A percentile compares a stretch with the other conserved stretches of the same genome.
phyloP scores from a whole-genome alignment of 163 green algal genomes.

The Scenedesmus sp. region DNA sequence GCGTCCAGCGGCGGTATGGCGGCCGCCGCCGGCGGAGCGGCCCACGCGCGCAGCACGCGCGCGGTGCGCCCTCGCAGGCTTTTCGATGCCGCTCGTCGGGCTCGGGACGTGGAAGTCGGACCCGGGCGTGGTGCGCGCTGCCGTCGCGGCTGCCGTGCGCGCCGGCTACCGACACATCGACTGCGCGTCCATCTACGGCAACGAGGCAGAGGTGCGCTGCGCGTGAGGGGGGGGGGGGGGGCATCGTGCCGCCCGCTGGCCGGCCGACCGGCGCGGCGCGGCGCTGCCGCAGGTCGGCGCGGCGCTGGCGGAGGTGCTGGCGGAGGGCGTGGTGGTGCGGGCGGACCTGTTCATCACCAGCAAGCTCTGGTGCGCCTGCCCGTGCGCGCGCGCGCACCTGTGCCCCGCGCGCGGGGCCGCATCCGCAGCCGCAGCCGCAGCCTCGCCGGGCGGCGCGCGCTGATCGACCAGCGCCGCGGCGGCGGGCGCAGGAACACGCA shows the following conservation, averaged over 20 bases:
- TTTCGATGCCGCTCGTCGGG: slow-evolving; percentile 25
- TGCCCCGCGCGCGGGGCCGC: too few relatives aligned
- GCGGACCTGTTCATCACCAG: slow-evolving; percentile 82
- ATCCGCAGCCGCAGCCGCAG: too few relatives aligned
- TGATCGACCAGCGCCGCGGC: too few relatives aligned
- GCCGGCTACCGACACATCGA: slow-evolving; percentile 88
- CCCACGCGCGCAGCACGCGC: too few relatives aligned
- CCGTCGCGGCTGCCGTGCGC: slow-evolving; percentile 70
- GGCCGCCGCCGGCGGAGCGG: too few relatives aligned
- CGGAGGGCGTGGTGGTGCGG: slow-evolving; percentile 66
- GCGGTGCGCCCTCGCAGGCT: slow-evolving; percentile 2
- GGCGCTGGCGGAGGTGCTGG: slow-evolving; percentile 68
- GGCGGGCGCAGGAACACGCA: too few relatives aligned
- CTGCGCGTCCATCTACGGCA: slow-evolving; percentile 78
- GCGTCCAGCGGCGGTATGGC: too few relatives aligned
- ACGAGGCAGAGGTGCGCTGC: slow-evolving; percentile 78
- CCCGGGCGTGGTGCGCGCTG: slow-evolving; percentile 31
- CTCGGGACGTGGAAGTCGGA: slow-evolving; percentile 43
- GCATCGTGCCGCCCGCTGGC: too few relatives aligned
- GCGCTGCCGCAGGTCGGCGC: slow-evolving; percentile 74
- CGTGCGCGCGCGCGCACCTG: too few relatives aligned
- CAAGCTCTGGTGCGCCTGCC: too few relatives aligned
- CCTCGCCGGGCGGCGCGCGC: too few relatives aligned
- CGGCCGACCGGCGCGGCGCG: too few relatives aligned
- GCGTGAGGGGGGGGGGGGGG: slow-evolving; percentile 17